Evolutionary conservation across 192 early-diverging fungal species (phyloP), one percentile per base, ranked within the genome.

Genomic region (Lobosporangium transversale): DNA sequence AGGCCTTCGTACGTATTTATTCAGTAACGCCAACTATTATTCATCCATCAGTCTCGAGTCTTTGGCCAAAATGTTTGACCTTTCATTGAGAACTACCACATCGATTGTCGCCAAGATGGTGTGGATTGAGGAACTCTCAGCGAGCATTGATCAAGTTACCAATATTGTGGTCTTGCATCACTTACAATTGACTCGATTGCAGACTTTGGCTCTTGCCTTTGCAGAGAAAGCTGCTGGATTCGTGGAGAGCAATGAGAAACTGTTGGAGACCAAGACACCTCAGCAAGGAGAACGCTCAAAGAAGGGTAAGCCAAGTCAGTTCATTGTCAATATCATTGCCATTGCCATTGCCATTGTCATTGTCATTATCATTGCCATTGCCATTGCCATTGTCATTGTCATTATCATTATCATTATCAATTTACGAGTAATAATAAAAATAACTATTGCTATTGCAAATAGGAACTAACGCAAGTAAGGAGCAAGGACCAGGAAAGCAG

Each of bases 1-100:
- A 81, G 95, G 92, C 29, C 88, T 99, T 57, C 94, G 95, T 62
- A 98, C 97, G 30, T 99, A 95, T 81, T 80, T 99, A 58, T 97
- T 98, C 81, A 91, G 93, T 31, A 95, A 94, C 83, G 86, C 94
- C 29, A 88, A 92, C 7, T 89, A 93, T 84, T 98, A 97, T 81
- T 91, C 95, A 50, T 92, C 95, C 1, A 78, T 99, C 52, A 89
- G 92, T 37, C 81, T 98, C 52, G 86, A 86, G 11, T 90, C 93
- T 59, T 89, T 99, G 32, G 80, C 90, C 12, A 66, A 79, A 43
- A 98, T 98, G 96, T 99, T 99, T 80, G 89, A 86, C 56, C 84
- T 99, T 47, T 80, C 90, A 15, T 53, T 81, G 10, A 29, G 58
- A 53, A 81, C 68, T 58, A 92, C 95, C 33, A 81, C 90, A 56